These are phyloP conservation scores for Phytophthora fragariaefolia DNA, from an alignment of 352 stramenopile species.

Conservation along the genomic window DNA sequence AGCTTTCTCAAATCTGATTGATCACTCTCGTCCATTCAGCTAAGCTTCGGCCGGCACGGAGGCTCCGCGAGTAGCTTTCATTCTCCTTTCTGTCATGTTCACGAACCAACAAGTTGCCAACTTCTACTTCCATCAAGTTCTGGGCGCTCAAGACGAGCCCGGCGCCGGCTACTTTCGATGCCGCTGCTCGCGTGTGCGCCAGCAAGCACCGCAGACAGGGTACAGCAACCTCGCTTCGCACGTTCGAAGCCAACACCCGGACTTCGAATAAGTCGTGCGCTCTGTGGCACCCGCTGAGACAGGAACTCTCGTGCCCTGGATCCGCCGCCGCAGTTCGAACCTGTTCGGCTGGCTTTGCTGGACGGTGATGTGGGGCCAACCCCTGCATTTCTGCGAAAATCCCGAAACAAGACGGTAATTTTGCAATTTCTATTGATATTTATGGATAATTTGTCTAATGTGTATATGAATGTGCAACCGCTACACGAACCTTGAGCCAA, in stretches of 20 bases:
- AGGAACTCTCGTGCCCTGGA: background rate
- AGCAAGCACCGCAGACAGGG: background rate
- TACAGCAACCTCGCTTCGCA: background rate
- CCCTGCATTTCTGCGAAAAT: background rate
- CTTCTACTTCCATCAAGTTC: background rate
- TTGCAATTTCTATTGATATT: too few species aligned
- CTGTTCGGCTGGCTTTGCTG: background rate
- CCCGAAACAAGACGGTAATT: background rate
- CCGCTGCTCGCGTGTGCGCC: background rate
- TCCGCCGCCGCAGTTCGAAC: background rate
- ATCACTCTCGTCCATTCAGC: too few species aligned
- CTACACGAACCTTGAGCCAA: background rate
- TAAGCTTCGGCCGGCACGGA: too few species aligned
- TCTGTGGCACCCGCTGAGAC: background rate
- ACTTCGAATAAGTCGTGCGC: background rate
- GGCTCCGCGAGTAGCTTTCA: too few species aligned
- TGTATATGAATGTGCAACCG: background rate
- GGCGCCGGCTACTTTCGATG: background rate
- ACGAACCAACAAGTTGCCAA: constrained; percentile 5
- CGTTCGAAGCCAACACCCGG: background rate
- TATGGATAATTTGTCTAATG: too few species aligned
- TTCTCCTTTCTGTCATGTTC: background rate
- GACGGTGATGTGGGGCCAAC: background rate
- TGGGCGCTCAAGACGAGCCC: constrained; percentile 8
- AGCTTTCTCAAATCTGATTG: too few species aligned